phyloP scores from a whole-genome alignment of 2,329 filamentous ascomycete genomes.

The Arthrobotrys megalospora region DNA sequence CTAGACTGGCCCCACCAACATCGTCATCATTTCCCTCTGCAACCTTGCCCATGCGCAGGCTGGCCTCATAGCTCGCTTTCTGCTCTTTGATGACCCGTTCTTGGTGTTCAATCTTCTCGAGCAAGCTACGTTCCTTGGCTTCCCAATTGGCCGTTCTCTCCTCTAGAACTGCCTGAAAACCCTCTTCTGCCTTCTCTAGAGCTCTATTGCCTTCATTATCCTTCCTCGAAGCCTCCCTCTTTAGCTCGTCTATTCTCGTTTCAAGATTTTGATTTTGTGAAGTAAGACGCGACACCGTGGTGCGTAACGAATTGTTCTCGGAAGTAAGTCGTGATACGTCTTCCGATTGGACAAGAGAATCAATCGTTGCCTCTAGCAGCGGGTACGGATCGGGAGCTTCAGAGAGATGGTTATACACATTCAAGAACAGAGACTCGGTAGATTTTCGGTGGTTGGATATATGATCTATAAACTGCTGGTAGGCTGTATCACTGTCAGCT shows the following conservation, averaged over 20 bases:
- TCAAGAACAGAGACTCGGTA: constrained; percentile 91
- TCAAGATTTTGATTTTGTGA: constrained; percentile 63
- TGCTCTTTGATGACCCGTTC: constrained; percentile 92
- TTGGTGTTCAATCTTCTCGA: constrained; percentile 95
- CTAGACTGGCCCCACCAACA: constrained; percentile 73
- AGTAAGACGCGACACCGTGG: constrained; percentile 73
- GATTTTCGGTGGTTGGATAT: constrained; percentile 96
- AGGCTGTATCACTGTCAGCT: constrained; percentile 73
- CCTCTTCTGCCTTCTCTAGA: constrained; percentile 88
- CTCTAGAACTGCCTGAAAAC: constrained; percentile 90
- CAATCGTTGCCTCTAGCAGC: constrained; percentile 93
- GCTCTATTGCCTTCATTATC: constrained; percentile 80
- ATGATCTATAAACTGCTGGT: constrained; percentile 97
- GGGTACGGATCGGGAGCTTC: constrained; percentile 98
- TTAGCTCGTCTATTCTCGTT: constrained; percentile 65
- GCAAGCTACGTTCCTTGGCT: constrained; percentile 88
- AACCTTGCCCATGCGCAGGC: constrained; percentile 80
- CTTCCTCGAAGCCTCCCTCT: constrained; percentile 67
- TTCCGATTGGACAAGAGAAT: constrained; percentile 90
- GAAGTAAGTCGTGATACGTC: constrained; percentile 90
- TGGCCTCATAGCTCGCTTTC: constrained; percentile 97
- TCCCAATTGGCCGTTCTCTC: constrained; percentile 98
- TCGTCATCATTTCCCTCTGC: constrained; percentile 74
- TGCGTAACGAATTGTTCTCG: constrained; percentile 90
- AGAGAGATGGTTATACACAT: constrained; percentile 91